Evolutionary conservation across 257 asterid genomes (phyloP).

Genomic region (Striga asiatica): DNA sequence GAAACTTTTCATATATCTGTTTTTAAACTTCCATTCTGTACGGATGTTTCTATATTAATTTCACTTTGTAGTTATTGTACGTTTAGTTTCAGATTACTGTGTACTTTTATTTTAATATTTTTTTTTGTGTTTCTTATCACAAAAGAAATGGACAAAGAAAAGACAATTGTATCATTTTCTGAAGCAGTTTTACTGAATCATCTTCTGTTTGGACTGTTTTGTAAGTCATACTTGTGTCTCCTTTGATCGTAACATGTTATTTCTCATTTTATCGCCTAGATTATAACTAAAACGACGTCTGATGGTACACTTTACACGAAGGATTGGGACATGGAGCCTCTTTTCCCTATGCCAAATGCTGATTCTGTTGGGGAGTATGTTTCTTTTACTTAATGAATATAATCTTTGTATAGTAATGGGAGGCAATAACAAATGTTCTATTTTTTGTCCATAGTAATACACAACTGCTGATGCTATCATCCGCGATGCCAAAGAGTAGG

Average conservation of each 20-base stretch:
- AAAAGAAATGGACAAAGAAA: too few species aligned
- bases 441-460: constrained; percentile 33
- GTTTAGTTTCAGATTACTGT: constrained; percentile 5
- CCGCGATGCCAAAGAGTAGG: constrained; percentile 42
- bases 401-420: neutral
- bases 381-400: constrained; percentile 13
- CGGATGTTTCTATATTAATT: neutral
- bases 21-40: neutral
- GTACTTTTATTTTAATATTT: too few species aligned
- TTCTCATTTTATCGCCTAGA: constrained; percentile 31
- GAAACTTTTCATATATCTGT: too few species aligned
- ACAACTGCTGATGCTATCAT: constrained; percentile 29
- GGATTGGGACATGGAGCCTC: constrained; percentile 95
- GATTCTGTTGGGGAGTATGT: constrained; percentile 57
- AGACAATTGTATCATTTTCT: neutral
- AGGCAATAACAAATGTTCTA: constrained; percentile 12
- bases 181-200: constrained; percentile 4
- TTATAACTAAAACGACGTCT: constrained; percentile 76
- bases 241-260: constrained; percentile 9
- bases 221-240: neutral
- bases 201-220: constrained; percentile 8
- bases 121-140: too few species aligned
- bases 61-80: neutral
- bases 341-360: constrained; percentile 51
- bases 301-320: constrained; percentile 67